phyloP scores from a whole-genome alignment of 2,329 filamentous ascomycete genomes.

The Botrytis tulipae region DNA sequence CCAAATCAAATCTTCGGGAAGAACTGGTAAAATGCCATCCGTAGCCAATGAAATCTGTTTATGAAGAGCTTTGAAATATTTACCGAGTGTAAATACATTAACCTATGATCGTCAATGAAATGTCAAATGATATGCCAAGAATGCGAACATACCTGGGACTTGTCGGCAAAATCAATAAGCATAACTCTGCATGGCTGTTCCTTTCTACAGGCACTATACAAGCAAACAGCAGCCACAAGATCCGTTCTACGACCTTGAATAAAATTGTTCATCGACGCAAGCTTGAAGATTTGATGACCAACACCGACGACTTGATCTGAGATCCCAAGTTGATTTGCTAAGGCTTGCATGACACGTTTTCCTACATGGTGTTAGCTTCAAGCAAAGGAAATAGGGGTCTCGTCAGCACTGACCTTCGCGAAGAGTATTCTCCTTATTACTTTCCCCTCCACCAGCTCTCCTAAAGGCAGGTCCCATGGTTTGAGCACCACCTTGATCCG shows the following conservation, averaged over 20 bases:
- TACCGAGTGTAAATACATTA: conserved; percentile 90
- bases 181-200: conserved; percentile 79
- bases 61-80: conserved; percentile 81
- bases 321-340: conserved; percentile 59
- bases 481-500: conserved; percentile 64
- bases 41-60: conserved; percentile 70
- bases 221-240: conserved; percentile 83
- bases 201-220: conserved; percentile 85
- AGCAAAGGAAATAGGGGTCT: not conserved
- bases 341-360: conserved; percentile 57
- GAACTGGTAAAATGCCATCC: conserved; percentile 64
- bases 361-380: conserved; percentile 26
- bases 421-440: conserved; percentile 58
- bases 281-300: conserved; percentile 72
- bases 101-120: conserved; percentile 45
- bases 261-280: conserved; percentile 72
- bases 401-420: conserved; percentile 43
- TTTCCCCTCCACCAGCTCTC: conserved; percentile 56
- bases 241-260: conserved; percentile 82
- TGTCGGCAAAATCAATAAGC: conserved; percentile 93
- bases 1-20: conserved; percentile 86
- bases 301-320: conserved; percentile 62
- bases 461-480: conserved; percentile 62
- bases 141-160: conserved; percentile 51
- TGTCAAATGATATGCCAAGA: not conserved